Base-by-base conservation (phyloP, 495 filamentous ascomycete genomes). In the Rostrohypoxylon terebratum region DNA sequence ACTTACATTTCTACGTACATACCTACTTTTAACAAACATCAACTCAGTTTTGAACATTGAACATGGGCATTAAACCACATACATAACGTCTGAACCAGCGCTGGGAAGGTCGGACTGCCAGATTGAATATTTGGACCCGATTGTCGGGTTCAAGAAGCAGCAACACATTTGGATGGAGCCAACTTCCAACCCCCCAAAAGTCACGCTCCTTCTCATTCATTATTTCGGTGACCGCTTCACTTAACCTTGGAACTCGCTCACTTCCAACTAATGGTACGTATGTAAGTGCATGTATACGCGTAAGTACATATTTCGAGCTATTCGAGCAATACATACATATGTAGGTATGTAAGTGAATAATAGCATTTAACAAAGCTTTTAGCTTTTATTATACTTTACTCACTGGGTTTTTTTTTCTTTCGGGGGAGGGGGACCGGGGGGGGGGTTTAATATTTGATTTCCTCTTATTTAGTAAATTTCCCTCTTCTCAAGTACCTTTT, bases 151-250 rank as follows among this genome's bases (percentile, higher is more conserved):
- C 45, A 45, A 68, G 36, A 61, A 31, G 50, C 21, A 53, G 58
- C 58, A 50, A 70, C 50, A 59, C 53, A 70, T 40, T 45, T 45
- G 42, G 20, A 45, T 45, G 42, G 42, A 64, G 36, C 67, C 60
- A 70, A 59, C 60, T 60, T 36, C 67, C 60, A 70, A 59, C 60
- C 67, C 67, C 67, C 45, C 36, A 71, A 66, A 61, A 53, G 61
- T 55, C 40, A 51, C 55, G 44, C 50, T 62, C 63, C 48, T 45
- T 66, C 40, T n/a, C 51, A 50, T 61, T 48, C 62, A 36, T 45
- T 58, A 65, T 66, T 71, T 71, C 68, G 57, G 68, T 71, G 68
- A 71, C 68, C 68, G 68, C 68, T 63, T 65, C 40, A 69, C 57
- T 50, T 40, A 28, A 33, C 10, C 11, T 14, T 42, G 36, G 14